Conservation (phyloP, 1,139 yeast species). For the Magnusiomyces ingens region DNA sequence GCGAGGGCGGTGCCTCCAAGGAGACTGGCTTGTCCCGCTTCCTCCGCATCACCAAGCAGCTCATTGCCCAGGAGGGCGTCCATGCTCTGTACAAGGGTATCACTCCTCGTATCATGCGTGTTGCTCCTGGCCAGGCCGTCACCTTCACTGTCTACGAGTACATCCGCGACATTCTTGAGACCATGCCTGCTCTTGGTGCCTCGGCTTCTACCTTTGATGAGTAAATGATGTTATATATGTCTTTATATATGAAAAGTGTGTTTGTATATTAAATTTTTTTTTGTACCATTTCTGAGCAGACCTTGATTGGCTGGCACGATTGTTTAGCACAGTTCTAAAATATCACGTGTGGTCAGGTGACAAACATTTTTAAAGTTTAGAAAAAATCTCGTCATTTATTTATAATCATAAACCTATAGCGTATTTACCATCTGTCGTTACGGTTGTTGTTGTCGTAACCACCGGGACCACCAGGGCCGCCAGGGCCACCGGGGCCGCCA, state of each 20-base stretch:
- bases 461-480: too few relatives aligned
- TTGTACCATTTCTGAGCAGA: too few relatives aligned
- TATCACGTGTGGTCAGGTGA: too few relatives aligned
- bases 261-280: too few relatives aligned
- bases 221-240: constrained; percentile 17
- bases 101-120: constrained; percentile 98
- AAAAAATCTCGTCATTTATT: too few relatives aligned
- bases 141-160: constrained; percentile 94
- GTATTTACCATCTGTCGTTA: too few relatives aligned
- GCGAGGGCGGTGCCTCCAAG: constrained; percentile 62
- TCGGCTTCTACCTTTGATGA: constrained; percentile 32
- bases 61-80: constrained; percentile 83
- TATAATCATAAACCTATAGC: neutral
- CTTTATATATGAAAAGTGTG: too few relatives aligned
- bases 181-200: constrained; percentile 36
- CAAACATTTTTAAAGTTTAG: too few relatives aligned
- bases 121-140: constrained; percentile 98
- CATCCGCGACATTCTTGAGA: constrained; percentile 64
- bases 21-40: constrained; percentile 75
- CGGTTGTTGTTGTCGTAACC: too few relatives aligned
- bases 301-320: too few relatives aligned
- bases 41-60: constrained; percentile 68
- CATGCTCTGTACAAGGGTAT: constrained; percentile 91
- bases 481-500: too few relatives aligned
- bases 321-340: too few relatives aligned